A percentile compares a stretch with the other conserved stretches of the same genome.
Evolutionary conservation across 305 asterid species (phyloP).

Genomic region (Fraxinus paxiana): DNA sequence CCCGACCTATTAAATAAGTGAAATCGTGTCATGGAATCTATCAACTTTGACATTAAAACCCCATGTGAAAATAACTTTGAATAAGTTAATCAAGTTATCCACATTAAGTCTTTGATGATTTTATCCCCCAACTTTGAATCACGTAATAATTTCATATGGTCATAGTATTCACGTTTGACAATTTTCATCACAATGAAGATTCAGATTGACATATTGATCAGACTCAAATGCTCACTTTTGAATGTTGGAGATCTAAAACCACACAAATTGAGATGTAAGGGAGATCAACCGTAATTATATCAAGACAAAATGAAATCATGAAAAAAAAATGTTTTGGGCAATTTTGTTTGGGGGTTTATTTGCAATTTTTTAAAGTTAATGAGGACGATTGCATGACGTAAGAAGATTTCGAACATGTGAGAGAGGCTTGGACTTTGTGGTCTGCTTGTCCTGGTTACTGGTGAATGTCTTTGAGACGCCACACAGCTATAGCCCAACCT

Average conservation of each 20-base stretch:
- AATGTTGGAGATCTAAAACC: background rate
- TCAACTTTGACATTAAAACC: no score
- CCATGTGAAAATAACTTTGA: background rate
- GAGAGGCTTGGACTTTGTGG: background rate
- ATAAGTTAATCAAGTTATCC: background rate
- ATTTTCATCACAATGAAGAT: background rate
- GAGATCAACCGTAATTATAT: background rate
- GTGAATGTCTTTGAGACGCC: background rate
- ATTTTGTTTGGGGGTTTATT: background rate
- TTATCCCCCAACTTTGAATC: background rate
- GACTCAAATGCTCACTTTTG: background rate
- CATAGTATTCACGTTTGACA: no score
- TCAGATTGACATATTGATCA: background rate
- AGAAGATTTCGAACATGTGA: background rate
- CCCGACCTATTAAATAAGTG: background rate
- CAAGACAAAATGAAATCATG: background rate
- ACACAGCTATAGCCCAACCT: background rate
- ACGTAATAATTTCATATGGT: no score
- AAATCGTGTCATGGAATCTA: background rate
- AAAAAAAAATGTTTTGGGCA: background rate
- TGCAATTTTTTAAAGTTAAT: background rate
- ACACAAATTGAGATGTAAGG: background rate
- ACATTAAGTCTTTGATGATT: background rate
- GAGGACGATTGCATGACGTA: background rate
- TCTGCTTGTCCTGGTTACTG: background rate